These are phyloP conservation scores for Exophiala mesophila DNA, from an alignment of 2,329 filamentous ascomycete species.

Conservation along the genomic window DNA sequence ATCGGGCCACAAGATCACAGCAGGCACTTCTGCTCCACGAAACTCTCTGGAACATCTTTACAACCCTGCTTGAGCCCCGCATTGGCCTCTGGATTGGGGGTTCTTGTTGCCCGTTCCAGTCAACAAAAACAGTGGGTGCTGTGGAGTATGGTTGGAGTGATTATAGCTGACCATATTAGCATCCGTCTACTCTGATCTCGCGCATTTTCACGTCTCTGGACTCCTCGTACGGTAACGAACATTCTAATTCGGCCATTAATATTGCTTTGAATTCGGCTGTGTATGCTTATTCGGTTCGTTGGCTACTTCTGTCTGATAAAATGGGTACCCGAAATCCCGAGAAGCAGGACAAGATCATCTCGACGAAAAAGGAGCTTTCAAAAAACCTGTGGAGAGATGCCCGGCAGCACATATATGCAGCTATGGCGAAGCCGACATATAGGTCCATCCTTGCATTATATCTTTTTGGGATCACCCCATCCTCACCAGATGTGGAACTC, in stretches of 20 bases:
- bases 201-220: slow-evolving; percentile 9
- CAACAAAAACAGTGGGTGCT: slow-evolving; percentile 3
- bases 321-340: neutral
- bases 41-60: slow-evolving; percentile 11
- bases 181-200: slow-evolving; percentile 7
- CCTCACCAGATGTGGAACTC: neutral
- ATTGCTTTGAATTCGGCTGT: slow-evolving; percentile 10
- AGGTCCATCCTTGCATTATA: slow-evolving; percentile 11
- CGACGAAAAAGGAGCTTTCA: neutral
- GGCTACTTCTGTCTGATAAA: slow-evolving; percentile 2
- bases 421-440: slow-evolving; percentile 6
- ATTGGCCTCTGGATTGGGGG: slow-evolving; percentile 10
- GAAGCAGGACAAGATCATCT: neutral
- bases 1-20: neutral
- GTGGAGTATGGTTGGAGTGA: neutral
- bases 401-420: neutral
- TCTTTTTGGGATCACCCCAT: slow-evolving; percentile 10
- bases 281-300: slow-evolving; percentile 11
- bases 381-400: slow-evolving; percentile 6
- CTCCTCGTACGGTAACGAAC: neutral
- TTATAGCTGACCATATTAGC: neutral
- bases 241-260: slow-evolving; percentile 6
- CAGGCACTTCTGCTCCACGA: slow-evolving; percentile 8
- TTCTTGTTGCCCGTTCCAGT: slow-evolving; percentile 9
- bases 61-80: slow-evolving; percentile 10